These are phyloP conservation scores for Cladosporium sphaerospermum DNA, from an alignment of 2,329 filamentous ascomycete genomes.

Conservation along the genomic window DNA sequence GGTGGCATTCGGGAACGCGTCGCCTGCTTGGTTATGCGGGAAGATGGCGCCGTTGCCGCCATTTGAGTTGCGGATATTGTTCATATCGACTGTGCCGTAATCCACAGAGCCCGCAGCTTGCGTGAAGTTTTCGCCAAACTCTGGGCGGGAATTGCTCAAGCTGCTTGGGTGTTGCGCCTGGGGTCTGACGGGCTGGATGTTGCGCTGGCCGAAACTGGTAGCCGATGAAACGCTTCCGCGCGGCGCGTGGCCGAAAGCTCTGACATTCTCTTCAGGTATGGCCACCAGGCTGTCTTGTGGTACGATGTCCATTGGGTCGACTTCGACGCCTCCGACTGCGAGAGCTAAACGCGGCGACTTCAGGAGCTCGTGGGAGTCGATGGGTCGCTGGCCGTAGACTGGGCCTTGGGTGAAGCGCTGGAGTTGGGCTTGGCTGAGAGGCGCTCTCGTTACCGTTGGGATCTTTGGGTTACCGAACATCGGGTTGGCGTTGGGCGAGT, in stretches of 20 bases:
- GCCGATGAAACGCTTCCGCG: conserved; percentile 4
- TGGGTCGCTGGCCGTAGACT: conserved; percentile 26
- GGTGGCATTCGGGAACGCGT: not conserved
- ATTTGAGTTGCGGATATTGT: not conserved
- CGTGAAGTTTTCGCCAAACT: conserved; percentile 1
- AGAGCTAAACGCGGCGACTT: conserved; percentile 24
- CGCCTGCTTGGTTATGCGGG: not conserved
- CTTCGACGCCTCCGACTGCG: conserved; percentile 13
- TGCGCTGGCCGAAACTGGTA: not conserved
- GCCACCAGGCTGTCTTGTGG: conserved; percentile 4
- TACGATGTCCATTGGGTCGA: conserved; percentile 11
- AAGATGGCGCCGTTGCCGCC: not conserved
- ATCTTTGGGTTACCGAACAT: conserved; percentile 28
- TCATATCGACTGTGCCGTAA: not conserved
- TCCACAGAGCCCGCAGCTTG: not conserved
- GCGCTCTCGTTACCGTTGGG: conserved; percentile 26
- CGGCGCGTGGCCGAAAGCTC: not conserved
- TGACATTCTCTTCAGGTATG: not conserved
- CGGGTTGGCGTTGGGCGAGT: conserved; percentile 29
- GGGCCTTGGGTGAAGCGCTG: conserved; percentile 29
- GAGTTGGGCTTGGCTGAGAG: conserved; percentile 29
- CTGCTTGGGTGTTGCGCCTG: not conserved
- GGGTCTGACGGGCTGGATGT: not conserved
- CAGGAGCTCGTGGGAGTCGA: conserved; percentile 29
- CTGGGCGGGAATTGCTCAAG: not conserved